Evolutionary conservation across 2,329 filamentous ascomycete genomes (phyloP).

Genomic region (Cryphonectria radicalis): DNA sequence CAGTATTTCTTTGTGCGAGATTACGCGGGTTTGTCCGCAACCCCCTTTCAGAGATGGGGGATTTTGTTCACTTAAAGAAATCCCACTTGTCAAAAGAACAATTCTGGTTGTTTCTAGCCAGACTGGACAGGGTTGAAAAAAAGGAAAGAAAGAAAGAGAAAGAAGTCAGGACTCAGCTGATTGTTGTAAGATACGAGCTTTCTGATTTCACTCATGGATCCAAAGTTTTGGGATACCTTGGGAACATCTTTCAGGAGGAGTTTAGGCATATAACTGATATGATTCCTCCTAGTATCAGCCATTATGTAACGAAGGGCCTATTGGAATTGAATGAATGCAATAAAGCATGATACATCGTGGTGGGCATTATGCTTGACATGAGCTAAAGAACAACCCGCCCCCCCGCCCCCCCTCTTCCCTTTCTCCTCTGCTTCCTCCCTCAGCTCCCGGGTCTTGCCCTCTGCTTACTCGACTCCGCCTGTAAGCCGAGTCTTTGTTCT

Average conservation of each 20-base stretch:
- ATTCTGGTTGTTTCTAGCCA: not conserved
- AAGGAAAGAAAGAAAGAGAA: not conserved
- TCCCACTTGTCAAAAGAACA: conserved; percentile 3
- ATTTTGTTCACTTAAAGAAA: not conserved
- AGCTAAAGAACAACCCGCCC: not conserved
- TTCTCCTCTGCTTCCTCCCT: not conserved
- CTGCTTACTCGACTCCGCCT: not conserved
- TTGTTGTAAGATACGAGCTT: not conserved
- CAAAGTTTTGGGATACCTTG: no score
- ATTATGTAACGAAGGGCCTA: not conserved
- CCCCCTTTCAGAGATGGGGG: not conserved
- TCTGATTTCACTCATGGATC: not conserved
- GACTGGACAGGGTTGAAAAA: not conserved
- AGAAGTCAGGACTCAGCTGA: not conserved
- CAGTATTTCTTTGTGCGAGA: conserved; percentile 17
- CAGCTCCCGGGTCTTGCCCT: no score
- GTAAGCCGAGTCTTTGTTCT: not conserved
- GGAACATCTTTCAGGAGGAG: not conserved
- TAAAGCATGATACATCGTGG: not conserved
- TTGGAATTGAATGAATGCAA: not conserved
- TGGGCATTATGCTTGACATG: not conserved
- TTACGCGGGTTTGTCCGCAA: conserved; percentile 1
- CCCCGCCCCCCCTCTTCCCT: no score
- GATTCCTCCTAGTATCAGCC: not conserved
- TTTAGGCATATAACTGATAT: not conserved